Evolutionary conservation across 2,329 filamentous ascomycete genomes (phyloP).

Genomic region (Penicillium olsonii): DNA sequence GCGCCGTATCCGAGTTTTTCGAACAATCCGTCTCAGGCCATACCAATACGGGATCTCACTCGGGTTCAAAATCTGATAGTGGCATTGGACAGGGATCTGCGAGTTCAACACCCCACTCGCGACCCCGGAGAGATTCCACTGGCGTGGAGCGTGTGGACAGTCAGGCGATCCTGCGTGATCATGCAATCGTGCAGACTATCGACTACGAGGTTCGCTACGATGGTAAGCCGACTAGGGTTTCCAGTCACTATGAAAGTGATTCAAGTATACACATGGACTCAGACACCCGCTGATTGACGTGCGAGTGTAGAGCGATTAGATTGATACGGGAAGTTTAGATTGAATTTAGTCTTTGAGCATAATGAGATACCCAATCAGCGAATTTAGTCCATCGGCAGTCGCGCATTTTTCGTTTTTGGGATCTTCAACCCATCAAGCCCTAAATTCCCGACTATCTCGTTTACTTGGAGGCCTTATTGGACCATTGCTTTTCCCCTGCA

Average conservation of each 20-base stretch:
- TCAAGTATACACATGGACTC: background rate
- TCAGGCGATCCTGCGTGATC: background rate
- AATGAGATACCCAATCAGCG: background rate
- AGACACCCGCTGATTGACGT: too few relatives aligned
- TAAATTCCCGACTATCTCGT: background rate
- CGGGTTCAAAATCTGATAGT: background rate
- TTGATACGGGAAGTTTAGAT: background rate
- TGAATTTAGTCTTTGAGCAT: background rate
- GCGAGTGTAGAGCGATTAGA: background rate
- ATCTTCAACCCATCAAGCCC: background rate
- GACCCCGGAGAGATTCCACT: background rate
- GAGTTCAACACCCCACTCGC: background rate
- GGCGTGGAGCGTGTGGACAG: background rate
- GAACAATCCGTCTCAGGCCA: constrained; percentile 9
- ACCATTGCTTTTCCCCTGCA: background rate
- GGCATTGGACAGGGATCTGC: background rate
- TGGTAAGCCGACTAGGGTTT: background rate
- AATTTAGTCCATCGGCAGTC: background rate
- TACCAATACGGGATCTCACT: background rate
- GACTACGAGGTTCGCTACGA: constrained; percentile 9
- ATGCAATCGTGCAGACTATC: background rate
- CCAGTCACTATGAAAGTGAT: background rate
- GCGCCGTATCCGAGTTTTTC: constrained; percentile 9
- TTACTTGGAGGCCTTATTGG: background rate
- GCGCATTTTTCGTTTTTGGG: background rate